Percentiles rank a stretch among this genome's conserved stretches.
These are phyloP conservation scores for Omphalea diandra DNA, from an alignment of 441 rosid genomes.

Conservation along the genomic window DNA sequence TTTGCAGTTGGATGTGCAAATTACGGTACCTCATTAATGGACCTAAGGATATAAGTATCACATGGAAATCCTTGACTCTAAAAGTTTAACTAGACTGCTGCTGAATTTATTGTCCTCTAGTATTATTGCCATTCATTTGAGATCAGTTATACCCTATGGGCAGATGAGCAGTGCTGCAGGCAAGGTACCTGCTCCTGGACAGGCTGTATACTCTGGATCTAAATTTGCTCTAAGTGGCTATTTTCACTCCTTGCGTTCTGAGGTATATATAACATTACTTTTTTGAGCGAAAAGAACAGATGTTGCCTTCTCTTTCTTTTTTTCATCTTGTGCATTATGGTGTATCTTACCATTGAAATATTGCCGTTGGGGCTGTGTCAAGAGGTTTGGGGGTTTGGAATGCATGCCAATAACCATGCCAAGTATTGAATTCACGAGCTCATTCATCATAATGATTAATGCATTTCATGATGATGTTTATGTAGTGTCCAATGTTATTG, in stretches of 20 bases:
- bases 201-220: constrained; percentile 88
- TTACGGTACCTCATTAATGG: background rate
- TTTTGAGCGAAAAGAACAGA: background rate
- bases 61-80: background rate
- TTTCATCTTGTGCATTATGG: background rate
- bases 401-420: background rate
- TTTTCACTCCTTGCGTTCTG: constrained; percentile 89
- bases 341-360: background rate
- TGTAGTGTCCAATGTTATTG: background rate
- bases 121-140: background rate
- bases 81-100: background rate
- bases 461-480: background rate
- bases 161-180: constrained; percentile 99
- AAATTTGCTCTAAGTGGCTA: constrained; percentile 86
- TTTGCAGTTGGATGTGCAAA: background rate
- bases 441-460: background rate
- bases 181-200: constrained; percentile 92
- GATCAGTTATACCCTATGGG: constrained; percentile 4
- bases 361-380: background rate
- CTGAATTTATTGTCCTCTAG: background rate
- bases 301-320: background rate
- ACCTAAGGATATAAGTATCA: background rate
- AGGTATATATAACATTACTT: constrained; percentile 44
- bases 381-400: background rate
- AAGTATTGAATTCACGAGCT: background rate